A percentile compares a stretch with the other conserved stretches of the same genome.
Evolutionary conservation across 371 early-diverging fungal species (phyloP).

Genomic region (Mucor ambiguus): DNA sequence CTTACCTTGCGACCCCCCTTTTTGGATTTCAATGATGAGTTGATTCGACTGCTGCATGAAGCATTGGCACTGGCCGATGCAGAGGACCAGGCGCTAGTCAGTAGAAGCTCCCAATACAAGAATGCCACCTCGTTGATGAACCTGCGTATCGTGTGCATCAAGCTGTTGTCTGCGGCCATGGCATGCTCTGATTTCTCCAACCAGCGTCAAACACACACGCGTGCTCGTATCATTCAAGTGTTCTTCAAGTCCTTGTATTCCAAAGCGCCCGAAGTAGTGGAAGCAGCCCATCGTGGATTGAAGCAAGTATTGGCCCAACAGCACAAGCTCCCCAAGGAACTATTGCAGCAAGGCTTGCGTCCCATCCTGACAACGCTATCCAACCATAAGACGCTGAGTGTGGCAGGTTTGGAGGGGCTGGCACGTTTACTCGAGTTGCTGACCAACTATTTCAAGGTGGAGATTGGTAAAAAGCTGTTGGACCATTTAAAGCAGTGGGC

Average conservation of each 20-base stretch:
- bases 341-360: constrained; percentile 92
- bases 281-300: constrained; percentile 91
- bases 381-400: constrained; percentile 92
- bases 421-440: constrained; percentile 91
- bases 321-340: constrained; percentile 92
- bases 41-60: constrained; percentile 89
- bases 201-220: constrained; percentile 72
- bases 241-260: constrained; percentile 98
- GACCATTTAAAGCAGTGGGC: constrained; percentile 96
- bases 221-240: constrained; percentile 93
- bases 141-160: constrained; percentile 93
- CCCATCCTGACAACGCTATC: constrained; percentile 95
- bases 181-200: constrained; percentile 79
- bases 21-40: constrained; percentile 90
- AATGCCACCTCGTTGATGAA: constrained; percentile 81
- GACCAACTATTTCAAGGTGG: constrained; percentile 97
- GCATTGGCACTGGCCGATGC: constrained; percentile 96
- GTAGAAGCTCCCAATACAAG: constrained; percentile 83
- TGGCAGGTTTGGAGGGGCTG: constrained; percentile 91
- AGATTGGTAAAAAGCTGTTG: constrained; percentile 95
- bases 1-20: constrained; percentile 88
- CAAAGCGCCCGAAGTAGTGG: constrained; percentile 92
- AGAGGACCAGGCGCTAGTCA: constrained; percentile 94
- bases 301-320: constrained; percentile 86
- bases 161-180: constrained; percentile 93